Conservation (phyloP, 192 early-diverging fungal species). For the Coemansia sp. region DNA sequence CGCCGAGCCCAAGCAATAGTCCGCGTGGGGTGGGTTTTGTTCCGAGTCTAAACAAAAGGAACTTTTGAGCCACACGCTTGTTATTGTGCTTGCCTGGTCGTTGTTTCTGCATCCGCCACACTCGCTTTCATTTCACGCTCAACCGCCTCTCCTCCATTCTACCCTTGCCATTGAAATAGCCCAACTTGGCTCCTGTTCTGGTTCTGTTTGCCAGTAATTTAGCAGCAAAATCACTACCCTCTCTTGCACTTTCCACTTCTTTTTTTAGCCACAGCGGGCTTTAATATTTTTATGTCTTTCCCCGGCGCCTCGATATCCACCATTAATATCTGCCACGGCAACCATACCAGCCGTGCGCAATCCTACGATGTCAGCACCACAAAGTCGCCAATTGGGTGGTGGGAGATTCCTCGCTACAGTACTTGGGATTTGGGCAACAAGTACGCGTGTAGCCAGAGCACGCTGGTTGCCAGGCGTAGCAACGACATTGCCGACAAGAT, state of each 20-base stretch:
- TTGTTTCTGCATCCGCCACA: slow-evolving; percentile 1
- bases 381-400: slow-evolving; percentile 35
- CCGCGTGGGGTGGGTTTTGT: background rate
- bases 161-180: background rate
- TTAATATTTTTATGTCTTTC: slow-evolving; percentile 15
- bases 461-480: slow-evolving; percentile 43
- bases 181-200: background rate
- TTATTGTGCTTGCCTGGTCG: background rate
- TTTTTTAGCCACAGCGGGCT: background rate
- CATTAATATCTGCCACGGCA: slow-evolving; percentile 25
- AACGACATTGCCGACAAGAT: slow-evolving; percentile 23
- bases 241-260: background rate
- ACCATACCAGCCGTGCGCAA: slow-evolving; percentile 11
- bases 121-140: background rate
- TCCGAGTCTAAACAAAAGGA: background rate
- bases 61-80: background rate
- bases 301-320: slow-evolving; percentile 20
- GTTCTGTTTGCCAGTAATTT: background rate
- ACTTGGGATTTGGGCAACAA: slow-evolving; percentile 52
- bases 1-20: background rate
- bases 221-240: background rate
- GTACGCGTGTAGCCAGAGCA: slow-evolving; percentile 54
- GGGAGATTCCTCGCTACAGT: slow-evolving; percentile 50
- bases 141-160: slow-evolving; percentile 2
- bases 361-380: slow-evolving; percentile 12